Evolutionary conservation across 257 asterid genomes (phyloP).

Genomic region (Capsicum rhomboideum): DNA sequence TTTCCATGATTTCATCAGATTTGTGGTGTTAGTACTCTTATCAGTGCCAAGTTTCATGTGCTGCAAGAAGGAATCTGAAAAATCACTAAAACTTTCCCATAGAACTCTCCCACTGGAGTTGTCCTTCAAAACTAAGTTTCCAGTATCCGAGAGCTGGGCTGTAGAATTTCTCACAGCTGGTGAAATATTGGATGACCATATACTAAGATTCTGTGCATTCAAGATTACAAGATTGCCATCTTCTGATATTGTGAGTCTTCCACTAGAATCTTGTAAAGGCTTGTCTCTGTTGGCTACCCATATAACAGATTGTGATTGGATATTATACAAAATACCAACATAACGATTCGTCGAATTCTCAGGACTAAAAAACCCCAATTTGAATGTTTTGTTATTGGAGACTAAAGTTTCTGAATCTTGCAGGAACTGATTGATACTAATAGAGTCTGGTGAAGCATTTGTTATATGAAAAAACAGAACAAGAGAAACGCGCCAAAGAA

Average conservation of each 20-base stretch:
- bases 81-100: conserved; percentile 49
- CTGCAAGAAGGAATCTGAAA: conserved; percentile 25
- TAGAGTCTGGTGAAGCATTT: neutral
- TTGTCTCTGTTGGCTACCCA: conserved; percentile 57
- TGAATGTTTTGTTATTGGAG: conserved; percentile 13
- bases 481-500: neutral
- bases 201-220: conserved; percentile 6
- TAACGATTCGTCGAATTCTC: conserved; percentile 10
- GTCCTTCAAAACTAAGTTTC: conserved; percentile 38
- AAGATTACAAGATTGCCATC: conserved; percentile 37
- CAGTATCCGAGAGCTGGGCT: conserved; percentile 37
- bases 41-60: conserved; percentile 27
- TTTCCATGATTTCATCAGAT: conserved; percentile 31
- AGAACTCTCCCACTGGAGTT: conserved; percentile 1
- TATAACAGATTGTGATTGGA: conserved; percentile 12
- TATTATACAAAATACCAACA: conserved; percentile 26
- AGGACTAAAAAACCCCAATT: conserved; percentile 25
- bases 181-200: conserved; percentile 40
- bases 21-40: conserved; percentile 13
- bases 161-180: conserved; percentile 9
- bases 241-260: conserved; percentile 24
- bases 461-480: neutral
- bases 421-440: conserved; percentile 5
- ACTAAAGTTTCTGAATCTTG: conserved; percentile 11
- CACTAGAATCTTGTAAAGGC: conserved; percentile 31